These are phyloP conservation scores for Suhomyces pyralidae DNA, from an alignment of 805 yeast genomes.

Conservation along the genomic window DNA sequence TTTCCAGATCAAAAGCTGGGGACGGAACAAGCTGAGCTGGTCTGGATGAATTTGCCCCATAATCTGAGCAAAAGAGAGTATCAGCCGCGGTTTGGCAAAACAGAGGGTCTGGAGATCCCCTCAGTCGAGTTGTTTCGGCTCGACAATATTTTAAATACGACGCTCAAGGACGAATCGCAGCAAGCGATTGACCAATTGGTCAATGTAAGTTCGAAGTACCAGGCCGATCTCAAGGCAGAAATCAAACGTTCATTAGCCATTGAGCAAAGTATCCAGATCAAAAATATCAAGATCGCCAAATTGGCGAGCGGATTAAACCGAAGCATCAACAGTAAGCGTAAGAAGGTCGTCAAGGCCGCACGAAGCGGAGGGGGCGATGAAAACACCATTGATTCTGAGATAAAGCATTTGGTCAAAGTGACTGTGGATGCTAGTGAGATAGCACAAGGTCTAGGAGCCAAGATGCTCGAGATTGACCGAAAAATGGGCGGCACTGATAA, in stretches of 20 bases:
- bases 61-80: conserved; percentile 8
- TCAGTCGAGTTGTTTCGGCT: conserved; percentile 30
- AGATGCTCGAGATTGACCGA: neutral
- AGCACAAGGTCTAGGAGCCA: conserved; percentile 4
- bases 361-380: conserved; percentile 1
- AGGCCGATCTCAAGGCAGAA: conserved; percentile 34
- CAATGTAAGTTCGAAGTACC: conserved; percentile 29
- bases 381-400: conserved; percentile 6
- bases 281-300: conserved; percentile 36
- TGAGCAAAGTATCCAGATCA: conserved; percentile 41
- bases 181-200: conserved; percentile 28
- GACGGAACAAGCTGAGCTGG: neutral
- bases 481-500: neutral
- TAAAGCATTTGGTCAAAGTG: conserved; percentile 4
- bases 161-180: conserved; percentile 25
- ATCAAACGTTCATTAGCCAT: conserved; percentile 30
- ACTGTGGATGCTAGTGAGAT: conserved; percentile 12
- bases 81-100: conserved; percentile 10
- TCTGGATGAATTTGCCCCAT: neutral
- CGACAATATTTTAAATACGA: conserved; percentile 24
- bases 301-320: conserved; percentile 20
- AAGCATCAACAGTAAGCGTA: conserved; percentile 9
- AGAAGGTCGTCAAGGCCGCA: conserved; percentile 4
- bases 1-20: neutral
- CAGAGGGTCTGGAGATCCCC: conserved; percentile 19